These are phyloP conservation scores for Coniferiporia sulphurascens DNA, from an alignment of 1,284 basidiomycete genomes.

Conservation along the genomic window DNA sequence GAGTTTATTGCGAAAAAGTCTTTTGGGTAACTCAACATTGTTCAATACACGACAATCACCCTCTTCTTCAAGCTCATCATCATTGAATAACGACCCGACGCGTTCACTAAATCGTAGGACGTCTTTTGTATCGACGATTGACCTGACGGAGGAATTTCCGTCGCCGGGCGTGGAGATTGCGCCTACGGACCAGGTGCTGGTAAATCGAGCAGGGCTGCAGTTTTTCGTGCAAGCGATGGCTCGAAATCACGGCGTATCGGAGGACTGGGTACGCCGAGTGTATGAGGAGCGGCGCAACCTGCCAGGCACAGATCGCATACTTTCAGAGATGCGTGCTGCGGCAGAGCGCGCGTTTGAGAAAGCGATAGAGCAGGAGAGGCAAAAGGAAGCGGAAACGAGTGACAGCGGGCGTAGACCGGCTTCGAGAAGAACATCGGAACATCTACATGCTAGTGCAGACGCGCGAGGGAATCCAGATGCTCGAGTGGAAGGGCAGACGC, in stretches of 20 bases:
- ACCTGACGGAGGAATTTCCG: conserved; percentile 4
- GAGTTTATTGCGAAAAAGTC: not conserved
- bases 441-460: not conserved
- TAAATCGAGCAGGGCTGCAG: conserved; percentile 10
- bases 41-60: not conserved
- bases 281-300: conserved; percentile 13
- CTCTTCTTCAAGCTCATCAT: not conserved
- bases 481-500: not conserved
- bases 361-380: conserved; percentile 1
- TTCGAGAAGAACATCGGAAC: not conserved
- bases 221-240: conserved; percentile 15
- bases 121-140: conserved; percentile 11
- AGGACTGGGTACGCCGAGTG: conserved; percentile 14
- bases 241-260: conserved; percentile 13
- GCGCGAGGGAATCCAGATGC: too few species aligned
- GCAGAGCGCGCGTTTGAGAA: conserved; percentile 8
- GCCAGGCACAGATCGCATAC: conserved; percentile 8
- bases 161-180: conserved; percentile 5
- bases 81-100: not conserved
- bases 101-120: not conserved
- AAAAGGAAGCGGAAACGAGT: not conserved
- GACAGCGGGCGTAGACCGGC: not conserved
- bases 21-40: not conserved
- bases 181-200: conserved; percentile 5
- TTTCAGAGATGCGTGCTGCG: conserved; percentile 9